Conservation (phyloP, 495 filamentous ascomycete species). For the Podospora didyma region DNA sequence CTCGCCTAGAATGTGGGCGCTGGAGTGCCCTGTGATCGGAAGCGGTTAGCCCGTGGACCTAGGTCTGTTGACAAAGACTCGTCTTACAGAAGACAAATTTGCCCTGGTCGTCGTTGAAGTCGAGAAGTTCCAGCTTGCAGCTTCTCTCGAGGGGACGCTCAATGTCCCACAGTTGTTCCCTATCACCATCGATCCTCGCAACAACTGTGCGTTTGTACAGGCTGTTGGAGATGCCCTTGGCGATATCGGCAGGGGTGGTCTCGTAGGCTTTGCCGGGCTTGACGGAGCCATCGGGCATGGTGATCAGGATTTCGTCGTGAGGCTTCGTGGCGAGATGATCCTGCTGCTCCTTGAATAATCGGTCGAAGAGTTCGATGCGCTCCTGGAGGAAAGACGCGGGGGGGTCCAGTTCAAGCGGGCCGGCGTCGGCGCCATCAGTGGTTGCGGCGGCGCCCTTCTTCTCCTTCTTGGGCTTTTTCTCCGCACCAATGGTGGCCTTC, state of each 20-base stretch:
- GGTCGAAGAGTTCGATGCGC: constrained; percentile 82
- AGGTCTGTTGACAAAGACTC: neutral
- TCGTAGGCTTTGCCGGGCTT: constrained; percentile 66
- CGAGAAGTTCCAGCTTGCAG: constrained; percentile 73
- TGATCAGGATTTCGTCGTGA: constrained; percentile 63
- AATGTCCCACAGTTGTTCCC: constrained; percentile 74
- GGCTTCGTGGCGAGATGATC: constrained; percentile 64
- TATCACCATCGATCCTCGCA: constrained; percentile 67
- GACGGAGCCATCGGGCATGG: constrained; percentile 57
- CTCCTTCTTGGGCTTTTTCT: constrained; percentile 32
- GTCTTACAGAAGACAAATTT: constrained; percentile 38
- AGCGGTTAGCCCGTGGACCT: constrained; percentile 31
- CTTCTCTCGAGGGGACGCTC: constrained; percentile 79
- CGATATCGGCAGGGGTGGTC: constrained; percentile 65
- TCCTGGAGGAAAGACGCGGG: constrained; percentile 76
- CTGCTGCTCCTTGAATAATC: constrained; percentile 77
- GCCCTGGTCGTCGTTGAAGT: constrained; percentile 81
- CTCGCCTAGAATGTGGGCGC: constrained; percentile 91
- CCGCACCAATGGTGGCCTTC: constrained; percentile 28
- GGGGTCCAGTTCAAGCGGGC: constrained; percentile 56
- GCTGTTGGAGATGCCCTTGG: constrained; percentile 62
- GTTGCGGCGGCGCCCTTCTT: constrained; percentile 43
- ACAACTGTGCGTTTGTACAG: constrained; percentile 74
- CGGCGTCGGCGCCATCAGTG: constrained; percentile 29
- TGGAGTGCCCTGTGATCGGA: constrained; percentile 64